Base-by-base conservation (phyloP, 2,329 filamentous ascomycete genomes). In the Phialophora tarda region DNA sequence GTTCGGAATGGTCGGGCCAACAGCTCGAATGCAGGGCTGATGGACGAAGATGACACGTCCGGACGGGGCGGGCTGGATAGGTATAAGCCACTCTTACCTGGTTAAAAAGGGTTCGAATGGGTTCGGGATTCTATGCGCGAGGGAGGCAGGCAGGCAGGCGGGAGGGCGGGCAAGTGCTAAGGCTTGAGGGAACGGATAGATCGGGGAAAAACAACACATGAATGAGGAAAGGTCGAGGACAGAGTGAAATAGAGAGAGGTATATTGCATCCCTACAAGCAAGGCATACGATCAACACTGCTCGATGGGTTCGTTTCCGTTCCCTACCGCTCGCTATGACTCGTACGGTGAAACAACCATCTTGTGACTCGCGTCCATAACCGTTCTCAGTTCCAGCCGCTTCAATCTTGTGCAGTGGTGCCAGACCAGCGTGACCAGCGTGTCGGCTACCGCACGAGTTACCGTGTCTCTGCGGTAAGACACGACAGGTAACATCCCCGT, bases 81-180 rank as follows among this genome's bases (percentile, higher is more conserved):
- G 51, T 69, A 67, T 53, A 69, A 69, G 53, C 68, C 68, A 47
- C 62, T 69, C 17, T 17, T 69, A 38, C 68, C 68, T 6, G 63
- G 62, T 32, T 69, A 58, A 66, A n/a, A n/a, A n/a, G n/a, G n/a
- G n/a, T n/a, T n/a, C n/a, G n/a, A n/a, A n/a, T n/a, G n/a, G n/a
- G n/a, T 32, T 23, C 17, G 17, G 3, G 48, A 28, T n/a, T 51
- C 26, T 51, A 26, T 23, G 21, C 48, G 24, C 10, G 21, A 17
- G 21, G 11, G 1, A 12, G 17, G 23, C 41, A 26, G 21, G 24
- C 12, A 32, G 47, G 14, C 21, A 32, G 14, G 14, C 34, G 14
- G 3, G 28, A 4, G 28, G 38, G 6, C 8, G 28, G 38, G 14
- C 38, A 44, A n/a, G 38, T 5, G 38, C 14, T 4, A n/a, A 44